Percentiles rank a stretch among this genome's conserved stretches.
Conservation (phyloP, 345 rosid species). For the Moricandia arvensis region DNA sequence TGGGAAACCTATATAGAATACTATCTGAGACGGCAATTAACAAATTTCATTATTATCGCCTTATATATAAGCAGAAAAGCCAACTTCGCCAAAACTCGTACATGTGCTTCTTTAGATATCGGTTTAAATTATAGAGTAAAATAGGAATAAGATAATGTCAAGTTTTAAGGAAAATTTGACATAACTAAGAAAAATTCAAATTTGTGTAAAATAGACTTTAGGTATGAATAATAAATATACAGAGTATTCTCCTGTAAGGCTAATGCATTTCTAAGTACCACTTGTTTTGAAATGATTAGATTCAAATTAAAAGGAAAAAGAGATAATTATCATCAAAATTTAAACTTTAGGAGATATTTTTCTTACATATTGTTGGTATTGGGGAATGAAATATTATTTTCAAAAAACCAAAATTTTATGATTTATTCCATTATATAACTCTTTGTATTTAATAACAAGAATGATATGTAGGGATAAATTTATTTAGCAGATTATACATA, state of each 20-base stretch:
- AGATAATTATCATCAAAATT: not conserved
- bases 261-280: not conserved
- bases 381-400: not conserved
- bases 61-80: conserved; percentile 1
- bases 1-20: not conserved
- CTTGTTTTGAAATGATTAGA: not conserved
- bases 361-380: not conserved
- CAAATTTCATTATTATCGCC: conserved; percentile 4
- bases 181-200: not conserved
- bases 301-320: not conserved
- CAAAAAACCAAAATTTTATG: not conserved
- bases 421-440: not conserved
- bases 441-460: not conserved
- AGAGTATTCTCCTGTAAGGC: not conserved
- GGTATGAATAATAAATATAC: not conserved
- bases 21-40: conserved; percentile 16
- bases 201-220: not conserved
- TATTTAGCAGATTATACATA: too few species aligned
- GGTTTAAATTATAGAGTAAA: not conserved
- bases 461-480: not conserved
- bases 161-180: not conserved
- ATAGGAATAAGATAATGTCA: not conserved
- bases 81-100: conserved; percentile 27
- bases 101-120: not conserved
- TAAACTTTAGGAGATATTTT: too few species aligned